Evolutionary conservation across 768 basidiomycete species (phyloP), one percentile per base, ranked within the genome.

Genomic region (Grammothele lineata): DNA sequence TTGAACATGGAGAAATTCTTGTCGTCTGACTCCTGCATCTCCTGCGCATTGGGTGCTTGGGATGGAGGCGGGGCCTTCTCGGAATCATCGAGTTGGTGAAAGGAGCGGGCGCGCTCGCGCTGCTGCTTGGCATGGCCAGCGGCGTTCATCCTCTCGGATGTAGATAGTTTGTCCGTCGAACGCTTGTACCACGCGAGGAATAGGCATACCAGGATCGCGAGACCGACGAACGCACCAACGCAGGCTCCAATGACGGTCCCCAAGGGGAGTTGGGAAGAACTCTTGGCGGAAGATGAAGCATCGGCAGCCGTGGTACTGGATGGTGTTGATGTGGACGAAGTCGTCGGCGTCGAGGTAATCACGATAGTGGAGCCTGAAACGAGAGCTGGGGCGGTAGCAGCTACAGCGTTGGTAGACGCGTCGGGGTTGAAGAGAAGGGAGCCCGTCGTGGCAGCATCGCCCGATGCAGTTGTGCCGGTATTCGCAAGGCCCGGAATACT

Each of bases 181-280:
- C 79, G 76, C 39, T 66, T 72, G 63, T 79, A 81, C 47, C 79
- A 71, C 68, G 74, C 77, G 35, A 83, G 46, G 43, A 83, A 64
- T 9, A 80, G 54, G 34, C 78, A 70, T 39, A 86, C 62, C 18
- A 76, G 62, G 25, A 72, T 57, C 24, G 74, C 69, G 37, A 81
- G 76, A 32, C 75, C 74, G 17, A 59, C 24, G 55, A 85, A 73
- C 21, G 81, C 78, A 4, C 75, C 84, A 1, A 84, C 66, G 52
- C 85, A 87, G 18, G 74, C 73, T 4, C 75, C 85, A 26, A 87
- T 68, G 26, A 85, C 83, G 5, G 80, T 76, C 47, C 73, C 69
- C 1, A 71, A 30, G 1, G 71, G 47, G 10, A 57, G 41, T 24
- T 46, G 34, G 21, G 48, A 48, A 23, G 35, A 21, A 27, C 43